Evolutionary conservation across 1,139 yeast genomes (phyloP).

Genomic region (Debaryomyces udenii): DNA sequence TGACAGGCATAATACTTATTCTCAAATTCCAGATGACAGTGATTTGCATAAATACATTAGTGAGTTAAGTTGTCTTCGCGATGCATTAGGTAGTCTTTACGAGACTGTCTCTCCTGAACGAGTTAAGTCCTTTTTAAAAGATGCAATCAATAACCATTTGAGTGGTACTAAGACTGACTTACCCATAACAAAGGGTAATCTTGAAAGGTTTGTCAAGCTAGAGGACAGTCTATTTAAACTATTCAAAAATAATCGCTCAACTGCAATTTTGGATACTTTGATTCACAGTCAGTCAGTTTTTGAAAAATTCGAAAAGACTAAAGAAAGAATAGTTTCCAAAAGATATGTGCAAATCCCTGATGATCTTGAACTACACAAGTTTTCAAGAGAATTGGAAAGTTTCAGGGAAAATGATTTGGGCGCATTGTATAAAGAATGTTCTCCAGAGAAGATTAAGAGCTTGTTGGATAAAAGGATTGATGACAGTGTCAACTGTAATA

Average conservation of each 20-base stretch:
- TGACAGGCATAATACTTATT: constrained; percentile 12
- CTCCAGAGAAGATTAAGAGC: constrained; percentile 20
- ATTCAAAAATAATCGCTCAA: constrained; percentile 31
- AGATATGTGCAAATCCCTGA: constrained; percentile 26
- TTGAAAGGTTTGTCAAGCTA: constrained; percentile 24
- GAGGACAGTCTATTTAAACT: constrained; percentile 23
- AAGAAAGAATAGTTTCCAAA: not conserved
- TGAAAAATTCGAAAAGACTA: constrained; percentile 23
- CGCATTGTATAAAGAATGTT: constrained; percentile 16
- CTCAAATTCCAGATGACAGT: constrained; percentile 25
- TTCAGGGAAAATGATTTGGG: constrained; percentile 23
- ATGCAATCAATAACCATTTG: constrained; percentile 15
- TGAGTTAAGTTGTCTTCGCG: constrained; percentile 25
- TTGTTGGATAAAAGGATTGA: constrained; percentile 22
- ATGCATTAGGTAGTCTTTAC: constrained; percentile 21
- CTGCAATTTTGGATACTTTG: constrained; percentile 36
- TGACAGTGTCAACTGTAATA: not conserved
- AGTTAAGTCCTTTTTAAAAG: constrained; percentile 21
- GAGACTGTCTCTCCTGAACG: constrained; percentile 16
- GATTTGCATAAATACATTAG: constrained; percentile 25
- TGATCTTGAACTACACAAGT: constrained; percentile 28
- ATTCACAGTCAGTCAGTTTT: constrained; percentile 28
- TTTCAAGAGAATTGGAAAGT: constrained; percentile 23
- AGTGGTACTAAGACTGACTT: constrained; percentile 17
- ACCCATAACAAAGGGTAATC: constrained; percentile 20